Conservation (phyloP, 108 stramenopile genomes). For the Discostella stelligeroides region DNA sequence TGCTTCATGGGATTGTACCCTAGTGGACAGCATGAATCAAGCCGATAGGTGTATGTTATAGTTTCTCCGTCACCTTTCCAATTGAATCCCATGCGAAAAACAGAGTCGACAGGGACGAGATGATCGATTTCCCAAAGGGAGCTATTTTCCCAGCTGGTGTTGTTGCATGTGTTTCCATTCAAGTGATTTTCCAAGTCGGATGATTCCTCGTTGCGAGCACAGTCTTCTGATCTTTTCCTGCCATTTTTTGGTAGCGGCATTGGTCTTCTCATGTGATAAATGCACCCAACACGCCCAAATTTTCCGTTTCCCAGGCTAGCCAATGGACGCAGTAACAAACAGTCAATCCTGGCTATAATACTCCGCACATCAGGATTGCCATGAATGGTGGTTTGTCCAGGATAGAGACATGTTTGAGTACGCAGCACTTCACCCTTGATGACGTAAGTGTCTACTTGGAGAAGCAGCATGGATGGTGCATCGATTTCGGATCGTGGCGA, state of each 20-base stretch:
- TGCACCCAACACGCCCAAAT: constrained; percentile 14
- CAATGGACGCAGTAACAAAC: constrained; percentile 23
- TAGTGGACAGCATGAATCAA: constrained; percentile 23
- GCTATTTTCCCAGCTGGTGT: constrained; percentile 17
- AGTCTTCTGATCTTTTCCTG: not conserved
- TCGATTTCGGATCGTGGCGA: not conserved
- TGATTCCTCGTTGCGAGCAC: not conserved
- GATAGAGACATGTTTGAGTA: not conserved
- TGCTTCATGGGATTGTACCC: constrained; percentile 45
- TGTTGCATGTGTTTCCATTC: constrained; percentile 11
- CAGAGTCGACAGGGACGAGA: constrained; percentile 13
- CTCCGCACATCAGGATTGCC: constrained; percentile 27
- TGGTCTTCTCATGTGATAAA: constrained; percentile 33
- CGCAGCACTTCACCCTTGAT: constrained; percentile 14
- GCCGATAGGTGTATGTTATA: constrained; percentile 27
- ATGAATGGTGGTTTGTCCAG: constrained; percentile 9
- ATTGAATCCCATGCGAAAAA: not conserved
- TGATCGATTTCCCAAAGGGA: constrained; percentile 31
- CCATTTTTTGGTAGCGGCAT: not conserved
- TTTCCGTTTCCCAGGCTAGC: constrained; percentile 21
- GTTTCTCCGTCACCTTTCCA: constrained; percentile 12
- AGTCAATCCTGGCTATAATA: constrained; percentile 29
- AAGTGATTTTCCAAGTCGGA: not conserved
- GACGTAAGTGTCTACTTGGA: constrained; percentile 37
- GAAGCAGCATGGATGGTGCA: constrained; percentile 21